These are phyloP conservation scores for Salix caprea DNA, from an alignment of 345 rosid species.

Conservation along the genomic window DNA sequence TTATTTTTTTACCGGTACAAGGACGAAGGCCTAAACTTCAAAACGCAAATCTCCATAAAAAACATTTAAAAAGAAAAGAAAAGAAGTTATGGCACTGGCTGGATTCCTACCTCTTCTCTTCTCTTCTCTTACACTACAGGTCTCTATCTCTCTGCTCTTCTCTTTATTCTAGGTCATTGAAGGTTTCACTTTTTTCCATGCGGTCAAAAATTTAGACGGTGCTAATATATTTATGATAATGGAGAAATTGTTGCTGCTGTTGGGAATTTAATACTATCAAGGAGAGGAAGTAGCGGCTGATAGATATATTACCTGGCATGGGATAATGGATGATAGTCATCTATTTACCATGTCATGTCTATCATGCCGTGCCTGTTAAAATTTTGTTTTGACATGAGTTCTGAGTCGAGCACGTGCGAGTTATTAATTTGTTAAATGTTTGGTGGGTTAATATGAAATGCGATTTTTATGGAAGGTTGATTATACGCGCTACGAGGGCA, in stretches of 20 bases:
- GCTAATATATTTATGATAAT: neutral
- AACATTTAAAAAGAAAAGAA: neutral
- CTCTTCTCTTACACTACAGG: neutral
- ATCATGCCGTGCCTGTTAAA: neutral
- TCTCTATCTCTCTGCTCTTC: conserved; percentile 13
- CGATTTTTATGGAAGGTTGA: neutral
- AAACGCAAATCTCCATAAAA: conserved; percentile 29
- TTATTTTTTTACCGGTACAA: neutral
- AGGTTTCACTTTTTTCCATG: conserved; percentile 27
- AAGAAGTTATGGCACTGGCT: neutral
- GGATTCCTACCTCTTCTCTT: neutral
- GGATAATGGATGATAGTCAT: conserved; percentile 6
- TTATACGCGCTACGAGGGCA: neutral
- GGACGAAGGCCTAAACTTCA: conserved; percentile 6
- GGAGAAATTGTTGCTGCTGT: neutral
- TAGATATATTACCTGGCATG: neutral
- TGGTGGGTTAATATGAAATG: neutral
- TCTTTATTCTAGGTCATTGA: conserved; percentile 18
- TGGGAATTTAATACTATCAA: neutral
- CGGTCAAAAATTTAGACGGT: conserved; percentile 25
- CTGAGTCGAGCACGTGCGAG: neutral
- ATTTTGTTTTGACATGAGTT: neutral
- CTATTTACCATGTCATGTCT: conserved; percentile 2
- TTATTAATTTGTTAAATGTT: neutral
- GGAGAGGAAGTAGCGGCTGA: neutral